Conservation (phyloP, 805 yeast genomes). For the Candida multigemmis region DNA sequence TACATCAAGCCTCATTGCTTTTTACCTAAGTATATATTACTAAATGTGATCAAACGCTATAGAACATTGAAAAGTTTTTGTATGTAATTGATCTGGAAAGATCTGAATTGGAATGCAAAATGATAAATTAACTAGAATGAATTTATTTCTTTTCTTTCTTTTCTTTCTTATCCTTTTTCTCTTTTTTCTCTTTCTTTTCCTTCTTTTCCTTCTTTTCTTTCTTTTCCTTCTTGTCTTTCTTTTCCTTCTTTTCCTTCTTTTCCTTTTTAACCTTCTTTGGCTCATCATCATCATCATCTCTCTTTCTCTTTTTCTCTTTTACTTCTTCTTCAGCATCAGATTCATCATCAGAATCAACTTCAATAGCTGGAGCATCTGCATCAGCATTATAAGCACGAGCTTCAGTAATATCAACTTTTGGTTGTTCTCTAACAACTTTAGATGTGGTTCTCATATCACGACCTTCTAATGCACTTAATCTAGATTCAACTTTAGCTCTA, state of each 20-base stretch:
- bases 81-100: no score
- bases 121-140: no score
- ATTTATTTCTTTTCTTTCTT: constrained; percentile 13
- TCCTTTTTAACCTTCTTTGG: constrained; percentile 17
- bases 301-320: constrained; percentile 18
- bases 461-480: constrained; percentile 93
- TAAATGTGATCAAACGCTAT: no score
- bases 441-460: constrained; percentile 90
- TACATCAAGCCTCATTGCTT: no score
- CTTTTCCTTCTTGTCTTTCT: constrained; percentile 18
- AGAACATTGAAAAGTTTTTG: no score
- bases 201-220: constrained; percentile 11
- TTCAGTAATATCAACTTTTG: constrained; percentile 80
- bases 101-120: no score
- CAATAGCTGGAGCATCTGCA: constrained; percentile 63
- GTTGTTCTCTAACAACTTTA: constrained; percentile 70
- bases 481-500: constrained; percentile 87
- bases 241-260: constrained; percentile 16
- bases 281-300: no score
- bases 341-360: constrained; percentile 19
- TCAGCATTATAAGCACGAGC: constrained; percentile 89
- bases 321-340: constrained; percentile 15
- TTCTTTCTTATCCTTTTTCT: constrained; percentile 7
- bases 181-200: constrained; percentile 7
- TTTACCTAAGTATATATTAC: no score